Evolutionary conservation across 2,329 filamentous ascomycete genomes (phyloP).

Genomic region (Lizonia empirigonia): DNA sequence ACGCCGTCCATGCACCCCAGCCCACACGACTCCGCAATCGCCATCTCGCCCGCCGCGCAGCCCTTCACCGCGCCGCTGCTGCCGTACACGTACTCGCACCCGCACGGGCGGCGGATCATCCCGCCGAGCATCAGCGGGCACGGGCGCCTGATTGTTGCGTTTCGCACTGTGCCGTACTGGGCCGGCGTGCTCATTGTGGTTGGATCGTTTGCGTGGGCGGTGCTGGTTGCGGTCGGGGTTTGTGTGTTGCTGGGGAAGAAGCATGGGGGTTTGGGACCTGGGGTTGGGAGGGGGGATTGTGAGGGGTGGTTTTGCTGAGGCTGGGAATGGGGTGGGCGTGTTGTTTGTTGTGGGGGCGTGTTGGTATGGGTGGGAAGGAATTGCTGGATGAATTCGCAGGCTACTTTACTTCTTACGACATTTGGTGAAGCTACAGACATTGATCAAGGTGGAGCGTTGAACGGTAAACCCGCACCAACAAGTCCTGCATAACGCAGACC

Average conservation of each 20-base stretch:
- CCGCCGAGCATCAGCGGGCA: conserved; percentile 32
- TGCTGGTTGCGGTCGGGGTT: conserved; percentile 25
- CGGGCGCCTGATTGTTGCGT: conserved; percentile 26
- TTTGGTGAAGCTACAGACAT: no score
- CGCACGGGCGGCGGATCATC: conserved; percentile 29
- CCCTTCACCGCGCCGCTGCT: conserved; percentile 15
- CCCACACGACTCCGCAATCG: conserved; percentile 20
- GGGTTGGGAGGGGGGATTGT: conserved; percentile 2
- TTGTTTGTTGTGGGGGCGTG: no score
- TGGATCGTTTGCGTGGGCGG: conserved; percentile 27
- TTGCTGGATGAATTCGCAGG: no score
- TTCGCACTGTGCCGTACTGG: conserved; percentile 29
- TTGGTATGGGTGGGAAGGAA: no score
- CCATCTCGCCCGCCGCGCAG: conserved; percentile 13
- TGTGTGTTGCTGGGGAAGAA: conserved; percentile 21
- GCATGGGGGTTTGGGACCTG: conserved; percentile 6
- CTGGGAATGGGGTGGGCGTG: no score
- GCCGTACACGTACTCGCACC: conserved; percentile 15
- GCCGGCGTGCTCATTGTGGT: conserved; percentile 22
- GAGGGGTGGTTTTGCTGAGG: conserved; percentile 14
- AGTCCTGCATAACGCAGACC: no score
- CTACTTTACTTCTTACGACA: no score
- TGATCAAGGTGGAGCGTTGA: no score
- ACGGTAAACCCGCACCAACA: no score
- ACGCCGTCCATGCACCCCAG: conserved; percentile 4